These are phyloP conservation scores for Petrea volubilis DNA, from an alignment of 257 asterid genomes.

Conservation along the genomic window DNA sequence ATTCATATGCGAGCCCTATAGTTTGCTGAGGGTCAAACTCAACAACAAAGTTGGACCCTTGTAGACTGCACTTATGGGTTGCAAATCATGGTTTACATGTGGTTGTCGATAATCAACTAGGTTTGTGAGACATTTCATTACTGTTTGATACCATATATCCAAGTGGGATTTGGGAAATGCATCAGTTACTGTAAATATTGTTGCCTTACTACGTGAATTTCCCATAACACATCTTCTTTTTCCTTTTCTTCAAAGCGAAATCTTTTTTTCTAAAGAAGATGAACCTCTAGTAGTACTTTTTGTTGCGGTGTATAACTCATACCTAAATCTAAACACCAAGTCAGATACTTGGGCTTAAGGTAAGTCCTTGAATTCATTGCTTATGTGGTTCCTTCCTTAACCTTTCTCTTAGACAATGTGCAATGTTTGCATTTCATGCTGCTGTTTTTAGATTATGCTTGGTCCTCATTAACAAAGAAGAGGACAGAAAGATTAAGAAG, in stretches of 20 bases:
- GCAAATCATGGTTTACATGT: neutral
- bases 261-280: neutral
- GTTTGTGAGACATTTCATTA: neutral
- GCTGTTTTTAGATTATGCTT: neutral
- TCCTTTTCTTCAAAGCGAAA: neutral
- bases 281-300: neutral
- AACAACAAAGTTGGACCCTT: neutral
- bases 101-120: slow-evolving; percentile 4
- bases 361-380: neutral
- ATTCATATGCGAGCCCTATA: neutral
- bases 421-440: neutral
- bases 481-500: neutral
- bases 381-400: neutral
- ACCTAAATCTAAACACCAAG: neutral
- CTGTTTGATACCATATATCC: neutral
- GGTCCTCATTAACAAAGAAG: neutral
- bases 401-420: neutral
- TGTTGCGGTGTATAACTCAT: neutral
- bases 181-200: neutral
- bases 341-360: neutral
- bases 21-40: neutral
- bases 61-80: neutral
- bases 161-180: neutral
- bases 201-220: neutral
- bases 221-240: neutral